Conservation (phyloP, 371 early-diverging fungal genomes). For the Encephalitozoon cuniculi region DNA sequence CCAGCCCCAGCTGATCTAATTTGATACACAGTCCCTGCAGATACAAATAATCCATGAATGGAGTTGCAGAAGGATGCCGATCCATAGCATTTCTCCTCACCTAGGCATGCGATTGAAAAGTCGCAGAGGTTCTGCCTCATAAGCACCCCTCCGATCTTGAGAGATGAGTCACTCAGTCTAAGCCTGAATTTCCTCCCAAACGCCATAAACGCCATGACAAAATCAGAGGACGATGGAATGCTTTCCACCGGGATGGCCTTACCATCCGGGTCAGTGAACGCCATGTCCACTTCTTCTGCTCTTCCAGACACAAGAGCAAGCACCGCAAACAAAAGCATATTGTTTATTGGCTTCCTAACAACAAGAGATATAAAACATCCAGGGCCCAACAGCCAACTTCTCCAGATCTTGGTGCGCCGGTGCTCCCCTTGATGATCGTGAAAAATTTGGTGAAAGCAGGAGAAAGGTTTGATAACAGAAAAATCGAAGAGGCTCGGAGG, state of each 20-base stretch:
- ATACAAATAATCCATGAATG: background rate
- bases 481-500: background rate
- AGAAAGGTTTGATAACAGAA: slow-evolving; percentile 7
- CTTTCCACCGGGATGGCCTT: background rate
- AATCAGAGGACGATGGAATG: background rate
- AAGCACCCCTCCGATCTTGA: background rate
- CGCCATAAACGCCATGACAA: background rate
- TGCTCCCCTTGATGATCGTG: slow-evolving; percentile 9
- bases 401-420: background rate
- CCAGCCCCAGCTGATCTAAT: background rate
- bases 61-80: background rate
- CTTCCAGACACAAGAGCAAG: background rate
- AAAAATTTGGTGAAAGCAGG: slow-evolving; percentile 1
- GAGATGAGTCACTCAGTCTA: background rate
- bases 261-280: background rate
- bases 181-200: background rate
- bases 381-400: background rate
- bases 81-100: background rate
- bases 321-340: background rate
- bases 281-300: background rate
- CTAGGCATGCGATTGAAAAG: background rate
- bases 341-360: background rate
- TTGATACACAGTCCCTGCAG: background rate
- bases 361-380: background rate
- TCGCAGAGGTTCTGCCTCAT: slow-evolving; percentile 1